phyloP scores from a whole-genome alignment of 306 rosid species.

The Pyrus bretschneideri region DNA sequence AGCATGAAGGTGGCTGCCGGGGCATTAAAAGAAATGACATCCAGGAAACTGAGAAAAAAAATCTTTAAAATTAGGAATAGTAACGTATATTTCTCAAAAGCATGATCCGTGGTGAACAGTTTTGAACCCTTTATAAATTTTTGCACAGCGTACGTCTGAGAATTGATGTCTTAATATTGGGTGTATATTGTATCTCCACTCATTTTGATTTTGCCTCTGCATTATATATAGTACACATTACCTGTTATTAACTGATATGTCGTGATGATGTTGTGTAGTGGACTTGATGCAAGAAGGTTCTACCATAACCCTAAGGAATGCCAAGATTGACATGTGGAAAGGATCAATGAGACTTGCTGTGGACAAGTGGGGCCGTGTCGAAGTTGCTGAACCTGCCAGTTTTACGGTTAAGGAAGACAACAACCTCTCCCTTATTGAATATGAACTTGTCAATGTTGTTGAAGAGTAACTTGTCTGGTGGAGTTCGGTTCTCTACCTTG shows the following conservation, averaged over 20 bases:
- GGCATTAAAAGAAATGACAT: neutral
- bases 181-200: neutral
- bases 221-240: neutral
- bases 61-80: neutral
- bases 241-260: neutral
- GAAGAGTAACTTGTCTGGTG: conserved; percentile 29
- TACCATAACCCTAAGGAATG: conserved; percentile 29
- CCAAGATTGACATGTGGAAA: conserved; percentile 39
- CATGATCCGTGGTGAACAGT: neutral
- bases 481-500: conserved; percentile 22
- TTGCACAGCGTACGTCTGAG: neutral
- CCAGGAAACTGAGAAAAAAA: neutral
- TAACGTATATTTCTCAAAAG: neutral
- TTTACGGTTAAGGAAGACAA: conserved; percentile 38
- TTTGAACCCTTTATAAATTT: neutral
- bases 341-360: conserved; percentile 47
- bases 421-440: conserved; percentile 40
- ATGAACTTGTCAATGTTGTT: conserved; percentile 31
- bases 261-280: conserved; percentile 17
- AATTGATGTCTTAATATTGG: neutral
- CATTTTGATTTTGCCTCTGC: neutral
- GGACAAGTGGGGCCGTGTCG: conserved; percentile 45
- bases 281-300: conserved; percentile 36
- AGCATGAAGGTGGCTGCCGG: neutral
- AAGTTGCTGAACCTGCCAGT: conserved; percentile 35